A percentile compares a stretch with the other conserved stretches of the same genome.
Conservation (phyloP, 805 yeast genomes). For the Yamadazyma olivae region DNA sequence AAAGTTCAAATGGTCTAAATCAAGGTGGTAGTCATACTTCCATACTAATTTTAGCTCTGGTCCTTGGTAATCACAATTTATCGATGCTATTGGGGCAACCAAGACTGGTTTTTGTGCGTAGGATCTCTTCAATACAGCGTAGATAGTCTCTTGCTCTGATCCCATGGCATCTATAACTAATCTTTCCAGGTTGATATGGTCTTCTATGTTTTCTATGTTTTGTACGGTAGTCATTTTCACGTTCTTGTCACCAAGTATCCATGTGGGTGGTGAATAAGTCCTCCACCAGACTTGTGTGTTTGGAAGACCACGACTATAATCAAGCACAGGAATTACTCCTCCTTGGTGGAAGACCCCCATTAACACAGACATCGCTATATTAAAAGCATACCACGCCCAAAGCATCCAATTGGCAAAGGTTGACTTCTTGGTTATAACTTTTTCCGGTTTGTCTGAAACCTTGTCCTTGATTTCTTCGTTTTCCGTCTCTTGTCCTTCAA, state of each 20-base stretch:
- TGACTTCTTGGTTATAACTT: slow-evolving; percentile 5
- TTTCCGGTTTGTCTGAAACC: slow-evolving; percentile 8
- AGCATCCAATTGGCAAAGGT: slow-evolving; percentile 16
- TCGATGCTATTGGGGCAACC: slow-evolving; percentile 41
- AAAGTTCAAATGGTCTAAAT: slow-evolving; percentile 66
- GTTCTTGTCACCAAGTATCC: slow-evolving; percentile 53
- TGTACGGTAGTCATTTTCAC: slow-evolving; percentile 5
- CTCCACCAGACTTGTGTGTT: slow-evolving; percentile 80
- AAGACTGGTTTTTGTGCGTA: slow-evolving; percentile 18
- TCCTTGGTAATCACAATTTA: slow-evolving; percentile 16
- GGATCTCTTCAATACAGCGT: background rate
- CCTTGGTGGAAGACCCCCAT: slow-evolving; percentile 90
- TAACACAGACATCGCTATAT: slow-evolving; percentile 51
- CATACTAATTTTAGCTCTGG: slow-evolving; percentile 19
- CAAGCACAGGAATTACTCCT: slow-evolving; percentile 73
- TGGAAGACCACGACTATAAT: background rate
- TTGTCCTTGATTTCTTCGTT: slow-evolving; percentile 10
- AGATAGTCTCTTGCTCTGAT: slow-evolving; percentile 17
- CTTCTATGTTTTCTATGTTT: slow-evolving; percentile 5
- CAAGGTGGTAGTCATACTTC: slow-evolving; percentile 50
- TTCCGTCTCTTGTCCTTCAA: slow-evolving; percentile 5
- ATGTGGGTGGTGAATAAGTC: slow-evolving; percentile 90
- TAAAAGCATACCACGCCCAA: slow-evolving; percentile 62
- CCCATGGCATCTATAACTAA: slow-evolving; percentile 52
- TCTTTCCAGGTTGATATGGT: slow-evolving; percentile 11